These are phyloP conservation scores for Raddia guianensis DNA, from an alignment of 176 grass and related monocot species.

Conservation along the genomic window DNA sequence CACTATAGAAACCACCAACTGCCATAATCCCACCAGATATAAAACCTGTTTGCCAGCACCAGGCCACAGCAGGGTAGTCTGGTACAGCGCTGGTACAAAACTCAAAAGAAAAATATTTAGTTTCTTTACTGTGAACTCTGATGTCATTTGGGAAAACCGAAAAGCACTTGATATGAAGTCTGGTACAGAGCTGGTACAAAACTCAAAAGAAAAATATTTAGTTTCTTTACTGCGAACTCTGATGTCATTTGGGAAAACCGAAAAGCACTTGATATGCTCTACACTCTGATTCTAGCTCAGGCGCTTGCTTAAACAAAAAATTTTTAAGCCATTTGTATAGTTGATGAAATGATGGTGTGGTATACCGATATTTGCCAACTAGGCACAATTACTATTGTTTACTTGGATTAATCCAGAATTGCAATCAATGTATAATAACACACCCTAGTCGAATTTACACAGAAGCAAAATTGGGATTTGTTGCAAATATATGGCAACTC, in stretches of 20 bases:
- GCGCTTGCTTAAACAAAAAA: not conserved
- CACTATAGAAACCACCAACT: not conserved
- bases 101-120: not conserved
- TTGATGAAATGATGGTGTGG: not conserved
- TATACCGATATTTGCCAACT: not conserved
- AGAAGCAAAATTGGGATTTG: not conserved
- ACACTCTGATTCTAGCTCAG: constrained; percentile 22
- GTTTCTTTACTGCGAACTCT: constrained; percentile 2
- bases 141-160: not conserved
- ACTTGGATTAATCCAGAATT: not conserved
- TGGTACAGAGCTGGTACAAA: not conserved
- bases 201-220: not conserved
- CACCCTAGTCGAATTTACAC: not conserved
- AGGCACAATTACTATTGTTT: constrained; percentile 6
- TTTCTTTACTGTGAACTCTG: not conserved
- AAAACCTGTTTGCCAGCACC: not conserved
- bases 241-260: not conserved
- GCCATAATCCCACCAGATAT: not conserved
- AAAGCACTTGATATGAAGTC: not conserved
- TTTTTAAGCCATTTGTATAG: not conserved
- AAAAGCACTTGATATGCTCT: not conserved
- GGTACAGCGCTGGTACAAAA: not conserved
- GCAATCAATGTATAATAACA: not conserved
- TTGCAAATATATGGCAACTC: not conserved
- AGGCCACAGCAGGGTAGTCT: not conserved